These are phyloP conservation scores for Eutrema heterophyllum DNA, from an alignment of 345 rosid genomes.

Conservation along the genomic window DNA sequence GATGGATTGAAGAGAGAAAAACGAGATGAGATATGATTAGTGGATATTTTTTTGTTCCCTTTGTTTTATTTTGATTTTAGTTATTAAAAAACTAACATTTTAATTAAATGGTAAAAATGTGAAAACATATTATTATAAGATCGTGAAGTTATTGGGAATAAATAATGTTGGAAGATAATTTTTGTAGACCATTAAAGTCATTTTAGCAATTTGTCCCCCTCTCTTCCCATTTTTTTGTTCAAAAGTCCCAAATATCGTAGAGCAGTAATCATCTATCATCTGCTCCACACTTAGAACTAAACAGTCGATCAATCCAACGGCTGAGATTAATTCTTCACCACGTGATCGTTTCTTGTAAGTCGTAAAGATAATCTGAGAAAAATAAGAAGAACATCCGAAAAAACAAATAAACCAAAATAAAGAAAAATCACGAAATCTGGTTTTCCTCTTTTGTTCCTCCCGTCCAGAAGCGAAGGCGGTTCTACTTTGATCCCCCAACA, in stretches of 20 bases:
- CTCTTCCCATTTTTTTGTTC: not conserved
- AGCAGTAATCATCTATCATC: not conserved
- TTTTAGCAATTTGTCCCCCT: not conserved
- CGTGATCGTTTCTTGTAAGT: not conserved
- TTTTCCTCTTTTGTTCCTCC: not conserved
- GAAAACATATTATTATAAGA: too few relatives aligned
- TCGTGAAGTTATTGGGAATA: too few relatives aligned
- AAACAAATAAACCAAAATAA: not conserved
- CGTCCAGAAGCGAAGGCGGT: not conserved
- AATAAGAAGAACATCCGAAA: not conserved
- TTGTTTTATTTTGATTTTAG: too few relatives aligned
- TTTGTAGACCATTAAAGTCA: too few relatives aligned
- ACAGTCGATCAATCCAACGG: constrained; percentile 4
- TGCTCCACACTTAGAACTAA: not conserved
- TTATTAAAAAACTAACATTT: too few relatives aligned
- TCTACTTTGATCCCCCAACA: constrained; percentile 11
- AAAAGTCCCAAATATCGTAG: not conserved
- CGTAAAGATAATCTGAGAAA: not conserved
- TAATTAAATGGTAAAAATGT: too few relatives aligned
- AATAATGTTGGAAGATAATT: too few relatives aligned
- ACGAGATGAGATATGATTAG: too few relatives aligned
- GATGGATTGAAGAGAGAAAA: too few relatives aligned
- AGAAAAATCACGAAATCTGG: constrained; percentile 3
- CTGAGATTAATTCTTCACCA: not conserved
- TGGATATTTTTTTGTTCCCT: too few relatives aligned